Base-by-base conservation (phyloP, 805 yeast species). In the Candida dajiaensis region DNA sequence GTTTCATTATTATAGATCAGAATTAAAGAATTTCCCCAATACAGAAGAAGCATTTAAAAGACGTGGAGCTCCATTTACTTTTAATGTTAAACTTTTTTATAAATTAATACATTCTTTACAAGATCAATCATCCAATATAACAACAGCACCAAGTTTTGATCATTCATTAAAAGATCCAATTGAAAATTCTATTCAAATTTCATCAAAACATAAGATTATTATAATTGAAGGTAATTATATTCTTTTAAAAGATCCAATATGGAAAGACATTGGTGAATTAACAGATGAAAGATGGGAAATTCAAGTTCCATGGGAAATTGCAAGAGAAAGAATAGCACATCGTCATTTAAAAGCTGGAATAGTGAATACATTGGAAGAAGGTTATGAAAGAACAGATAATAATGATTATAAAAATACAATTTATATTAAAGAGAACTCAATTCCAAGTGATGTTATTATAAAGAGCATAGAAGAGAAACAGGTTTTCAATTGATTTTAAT, bases 1-100 rank as follows among this genome's bases (percentile, higher is more conserved):
- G 5, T 85, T 80, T 56, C 94, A 85, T 58, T 64, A 78, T n/a
- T 76, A 86, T 0, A 60, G 83, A 28, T 49, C 56, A 0, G 68
- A 70, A 11, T 64, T 85, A 11, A 65, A 63, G n/a, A 52, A 64
- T 37, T 74, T 85, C 58, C 65, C 69, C 10, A 77, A 88, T 53
- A 73, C 87, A 0, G 69, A 61, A 11, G 68, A 65, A 29, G 92
- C 95, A 0, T 65, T 79, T 26, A 62, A 66, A 23, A 70, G 87
- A 50, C 73, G 97, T 42, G 97, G 97, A 0, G 84, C 96, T 0
- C 95, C 96, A 2, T 78, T 73, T 54, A 89, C 97, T 0, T 92
- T 90, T 66, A 90, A 90, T 58, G 77, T 58, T 6, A 46, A 48
- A 4, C 43, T 47, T 7, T 22, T 50, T 12, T 53, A 51, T 3